Evolutionary conservation across 352 stramenopile species (phyloP).

Genomic region (Globisporangium polare): DNA sequence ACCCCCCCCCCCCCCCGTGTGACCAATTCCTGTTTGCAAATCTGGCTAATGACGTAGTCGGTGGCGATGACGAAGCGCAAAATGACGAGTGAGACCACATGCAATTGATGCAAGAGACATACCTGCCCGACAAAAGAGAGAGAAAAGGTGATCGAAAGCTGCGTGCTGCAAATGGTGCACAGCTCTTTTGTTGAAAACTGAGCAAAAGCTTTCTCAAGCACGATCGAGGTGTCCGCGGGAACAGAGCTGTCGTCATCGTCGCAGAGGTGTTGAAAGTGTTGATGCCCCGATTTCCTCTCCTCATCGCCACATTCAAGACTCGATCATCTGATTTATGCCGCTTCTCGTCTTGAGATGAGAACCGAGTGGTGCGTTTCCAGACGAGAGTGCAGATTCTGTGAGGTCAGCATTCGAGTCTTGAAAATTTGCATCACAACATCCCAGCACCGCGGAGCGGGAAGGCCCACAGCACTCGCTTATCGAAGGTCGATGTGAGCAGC

Average conservation of each 20-base stretch:
- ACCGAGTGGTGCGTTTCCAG: too few species aligned
- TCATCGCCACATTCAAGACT: neutral
- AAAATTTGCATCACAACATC: too few species aligned
- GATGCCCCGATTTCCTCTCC: neutral
- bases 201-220: neutral
- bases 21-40: neutral
- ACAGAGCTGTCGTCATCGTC: neutral
- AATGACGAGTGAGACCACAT: slow-evolving; percentile 7
- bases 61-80: neutral
- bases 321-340: neutral
- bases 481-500: too few species aligned
- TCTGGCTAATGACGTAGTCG: slow-evolving; percentile 4
- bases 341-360: neutral
- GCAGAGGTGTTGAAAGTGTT: neutral
- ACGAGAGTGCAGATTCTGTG: too few species aligned
- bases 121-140: neutral
- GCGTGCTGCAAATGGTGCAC: neutral
- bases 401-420: too few species aligned
- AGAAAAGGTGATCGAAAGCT: neutral
- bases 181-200: neutral
- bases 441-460: too few species aligned
- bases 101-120: neutral
- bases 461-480: too few species aligned
- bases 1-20: neutral
- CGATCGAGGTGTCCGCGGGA: neutral